These are phyloP conservation scores for Boletus speciosus DNA, from an alignment of 768 basidiomycete genomes.

Conservation along the genomic window DNA sequence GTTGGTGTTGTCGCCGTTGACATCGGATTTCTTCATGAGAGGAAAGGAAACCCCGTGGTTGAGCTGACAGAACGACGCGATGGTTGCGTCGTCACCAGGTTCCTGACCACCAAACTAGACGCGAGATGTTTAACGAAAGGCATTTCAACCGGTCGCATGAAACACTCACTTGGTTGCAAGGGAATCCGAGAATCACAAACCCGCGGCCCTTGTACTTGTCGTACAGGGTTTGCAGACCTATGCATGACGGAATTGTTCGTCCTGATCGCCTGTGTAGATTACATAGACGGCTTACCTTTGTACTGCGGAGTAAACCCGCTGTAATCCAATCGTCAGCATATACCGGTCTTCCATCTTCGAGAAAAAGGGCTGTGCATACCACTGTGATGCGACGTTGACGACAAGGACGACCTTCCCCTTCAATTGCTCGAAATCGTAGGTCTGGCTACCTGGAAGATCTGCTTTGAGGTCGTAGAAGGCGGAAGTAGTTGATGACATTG, in stretches of 20 bases:
- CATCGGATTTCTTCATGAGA: constrained; percentile 89
- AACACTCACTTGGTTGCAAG: constrained; percentile 72
- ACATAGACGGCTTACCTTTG: constrained; percentile 42
- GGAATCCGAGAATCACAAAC: constrained; percentile 84
- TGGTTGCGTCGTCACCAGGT: constrained; percentile 73
- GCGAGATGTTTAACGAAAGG: neutral
- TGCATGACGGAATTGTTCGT: neutral
- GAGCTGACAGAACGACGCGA: constrained; percentile 67
- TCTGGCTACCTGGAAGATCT: constrained; percentile 51
- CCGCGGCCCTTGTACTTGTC: constrained; percentile 77
- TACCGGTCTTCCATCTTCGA: neutral
- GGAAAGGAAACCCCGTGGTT: constrained; percentile 92
- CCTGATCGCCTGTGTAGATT: neutral
- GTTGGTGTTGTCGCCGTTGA: constrained; percentile 84
- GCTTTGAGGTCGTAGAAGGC: constrained; percentile 70
- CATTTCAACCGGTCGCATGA: neutral
- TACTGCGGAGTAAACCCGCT: constrained; percentile 88
- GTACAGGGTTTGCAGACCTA: constrained; percentile 76
- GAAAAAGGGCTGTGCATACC: constrained; percentile 32
- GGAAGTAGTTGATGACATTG: constrained; percentile 26
- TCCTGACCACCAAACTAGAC: constrained; percentile 81
- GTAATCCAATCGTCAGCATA: constrained; percentile 2
- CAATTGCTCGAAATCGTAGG: constrained; percentile 62
- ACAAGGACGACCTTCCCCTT: constrained; percentile 77
- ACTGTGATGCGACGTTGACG: constrained; percentile 75